Evolutionary conservation across 257 asterid species (phyloP).

Genomic region (Lithospermum erythrorhizon): DNA sequence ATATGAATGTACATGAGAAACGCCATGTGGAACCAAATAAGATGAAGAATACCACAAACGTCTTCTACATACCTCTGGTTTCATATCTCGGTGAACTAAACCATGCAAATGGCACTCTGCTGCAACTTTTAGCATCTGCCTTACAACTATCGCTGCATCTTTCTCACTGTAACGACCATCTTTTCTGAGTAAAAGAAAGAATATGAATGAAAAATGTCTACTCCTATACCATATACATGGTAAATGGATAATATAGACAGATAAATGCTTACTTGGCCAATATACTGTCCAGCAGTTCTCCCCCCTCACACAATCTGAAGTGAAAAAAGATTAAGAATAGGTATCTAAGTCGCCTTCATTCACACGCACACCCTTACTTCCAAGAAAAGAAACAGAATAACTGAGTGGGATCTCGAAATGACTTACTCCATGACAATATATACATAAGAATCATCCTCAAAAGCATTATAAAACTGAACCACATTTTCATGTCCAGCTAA

Average conservation of each 20-base stretch:
- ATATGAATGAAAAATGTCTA: conserved; percentile 16
- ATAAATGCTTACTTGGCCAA: conserved; percentile 59
- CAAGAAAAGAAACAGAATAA: background rate
- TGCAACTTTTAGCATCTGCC: conserved; percentile 98
- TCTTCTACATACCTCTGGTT: conserved; percentile 70
- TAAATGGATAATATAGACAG: no score
- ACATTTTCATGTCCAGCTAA: conserved; percentile 95
- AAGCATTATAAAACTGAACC: conserved; percentile 86
- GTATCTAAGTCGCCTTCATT: conserved; percentile 10
- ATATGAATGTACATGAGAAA: conserved; percentile 9
- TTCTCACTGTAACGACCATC: conserved; percentile 95
- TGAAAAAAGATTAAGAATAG: conserved; percentile 6
- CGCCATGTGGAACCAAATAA: conserved; percentile 13
- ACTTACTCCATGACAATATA: conserved; percentile 98
- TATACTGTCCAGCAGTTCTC: conserved; percentile 92
- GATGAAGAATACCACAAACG: background rate
- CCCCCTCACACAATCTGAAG: conserved; percentile 91
- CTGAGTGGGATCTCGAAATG: conserved; percentile 2
- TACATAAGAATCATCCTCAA: conserved; percentile 79
- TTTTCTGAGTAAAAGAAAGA: conserved; percentile 48
- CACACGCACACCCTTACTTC: background rate
- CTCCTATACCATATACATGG: conserved; percentile 4
- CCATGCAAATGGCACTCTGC: conserved; percentile 99
- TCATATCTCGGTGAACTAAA: conserved; percentile 98
- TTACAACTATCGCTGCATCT: conserved; percentile 92